Evolutionary conservation across 2,329 filamentous ascomycete species (phyloP).

Genomic region (Aspergillus ibericus): DNA sequence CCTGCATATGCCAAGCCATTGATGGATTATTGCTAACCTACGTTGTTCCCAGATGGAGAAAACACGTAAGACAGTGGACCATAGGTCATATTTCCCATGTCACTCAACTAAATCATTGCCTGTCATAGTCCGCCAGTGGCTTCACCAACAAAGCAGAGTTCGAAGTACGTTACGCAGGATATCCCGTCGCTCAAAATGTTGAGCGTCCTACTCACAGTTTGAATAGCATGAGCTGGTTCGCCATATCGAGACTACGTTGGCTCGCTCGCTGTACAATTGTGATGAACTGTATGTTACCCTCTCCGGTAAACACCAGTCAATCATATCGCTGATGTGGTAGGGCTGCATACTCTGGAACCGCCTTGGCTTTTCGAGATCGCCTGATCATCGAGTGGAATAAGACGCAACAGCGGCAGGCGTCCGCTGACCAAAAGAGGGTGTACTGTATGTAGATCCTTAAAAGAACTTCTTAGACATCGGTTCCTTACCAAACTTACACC

Average conservation of each 20-base stretch:
- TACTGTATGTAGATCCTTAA: slow-evolving; percentile 64
- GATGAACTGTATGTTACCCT: slow-evolving; percentile 65
- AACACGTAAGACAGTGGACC: slow-evolving; percentile 49
- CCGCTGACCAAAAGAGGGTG: slow-evolving; percentile 84
- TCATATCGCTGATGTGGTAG: slow-evolving; percentile 32
- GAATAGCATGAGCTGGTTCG: slow-evolving; percentile 75
- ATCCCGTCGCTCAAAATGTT: neutral
- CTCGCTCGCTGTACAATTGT: slow-evolving; percentile 96
- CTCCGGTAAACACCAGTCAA: neutral
- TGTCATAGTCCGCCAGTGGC: slow-evolving; percentile 58
- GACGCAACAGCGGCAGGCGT: slow-evolving; percentile 95
- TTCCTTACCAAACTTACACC: neutral
- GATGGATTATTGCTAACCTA: slow-evolving; percentile 19
- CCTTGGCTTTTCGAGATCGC: slow-evolving; percentile 87
- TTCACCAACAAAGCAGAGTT: slow-evolving; percentile 84
- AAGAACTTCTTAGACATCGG: neutral
- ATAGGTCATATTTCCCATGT: too few species aligned
- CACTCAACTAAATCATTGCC: neutral
- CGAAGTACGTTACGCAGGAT: slow-evolving; percentile 43
- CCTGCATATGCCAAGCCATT: neutral
- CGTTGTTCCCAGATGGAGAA: slow-evolving; percentile 54
- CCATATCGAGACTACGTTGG: slow-evolving; percentile 94
- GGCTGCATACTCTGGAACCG: slow-evolving; percentile 87
- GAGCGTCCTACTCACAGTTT: slow-evolving; percentile 21
- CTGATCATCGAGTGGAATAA: slow-evolving; percentile 96